Percentiles rank a stretch among this genome's conserved stretches.
phyloP scores from a whole-genome alignment of 2,329 filamentous ascomycete genomes.

The Aspergillus spinulosporus region DNA sequence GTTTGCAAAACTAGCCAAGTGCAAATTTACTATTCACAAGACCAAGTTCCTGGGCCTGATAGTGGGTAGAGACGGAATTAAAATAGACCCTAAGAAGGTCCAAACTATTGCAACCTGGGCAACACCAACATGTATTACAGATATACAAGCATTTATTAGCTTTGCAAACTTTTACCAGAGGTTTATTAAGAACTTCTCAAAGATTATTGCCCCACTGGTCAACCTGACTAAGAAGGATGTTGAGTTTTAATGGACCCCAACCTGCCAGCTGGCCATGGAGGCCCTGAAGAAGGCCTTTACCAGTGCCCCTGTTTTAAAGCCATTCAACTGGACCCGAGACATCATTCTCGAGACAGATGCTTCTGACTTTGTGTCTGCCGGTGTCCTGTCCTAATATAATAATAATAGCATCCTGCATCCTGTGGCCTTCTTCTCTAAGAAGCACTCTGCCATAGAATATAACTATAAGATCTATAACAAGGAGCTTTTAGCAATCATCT shows the following conservation, averaged over 20 bases:
- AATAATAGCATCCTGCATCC: background rate
- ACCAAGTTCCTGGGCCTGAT: background rate
- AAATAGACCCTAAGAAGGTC: background rate
- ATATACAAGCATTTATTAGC: background rate
- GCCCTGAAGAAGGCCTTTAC: too few relatives aligned
- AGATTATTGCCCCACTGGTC: too few relatives aligned
- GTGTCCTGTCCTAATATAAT: background rate
- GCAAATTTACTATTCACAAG: background rate
- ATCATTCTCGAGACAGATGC: background rate
- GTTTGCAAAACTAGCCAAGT: background rate
- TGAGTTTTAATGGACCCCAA: too few relatives aligned
- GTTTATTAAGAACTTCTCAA: background rate
- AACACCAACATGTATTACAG: background rate
- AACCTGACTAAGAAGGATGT: too few relatives aligned
- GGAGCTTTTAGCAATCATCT: too few relatives aligned
- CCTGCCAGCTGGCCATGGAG: too few relatives aligned
- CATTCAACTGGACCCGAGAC: background rate
- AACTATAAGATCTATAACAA: background rate
- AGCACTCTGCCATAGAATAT: background rate
- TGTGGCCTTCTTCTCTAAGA: background rate
- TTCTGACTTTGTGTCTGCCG: background rate
- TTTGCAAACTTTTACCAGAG: background rate
- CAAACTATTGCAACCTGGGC: background rate
- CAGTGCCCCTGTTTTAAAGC: background rate
- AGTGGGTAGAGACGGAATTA: background rate